Evolutionary conservation across 2,329 filamentous ascomycete species (phyloP), one percentile per base, ranked within the genome.

Genomic region (Dactylellina sp.): DNA sequence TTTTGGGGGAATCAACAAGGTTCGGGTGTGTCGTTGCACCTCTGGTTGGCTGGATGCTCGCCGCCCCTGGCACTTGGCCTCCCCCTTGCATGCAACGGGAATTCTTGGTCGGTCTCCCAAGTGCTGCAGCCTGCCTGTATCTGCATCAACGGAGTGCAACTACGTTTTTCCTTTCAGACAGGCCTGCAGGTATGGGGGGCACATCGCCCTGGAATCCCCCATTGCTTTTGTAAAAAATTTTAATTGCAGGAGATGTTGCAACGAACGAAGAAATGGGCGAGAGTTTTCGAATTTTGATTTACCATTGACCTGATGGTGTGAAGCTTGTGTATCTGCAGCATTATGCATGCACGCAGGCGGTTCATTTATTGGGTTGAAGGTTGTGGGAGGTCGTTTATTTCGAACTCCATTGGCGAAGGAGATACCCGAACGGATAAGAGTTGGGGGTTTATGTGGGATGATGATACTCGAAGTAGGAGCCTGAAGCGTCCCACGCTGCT

Each of bases 41-140:
- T 68, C 60, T 72, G 68, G 68, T 65, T 64, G 60, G 59, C 12
- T 55, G 56, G 14, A 37, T 55, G 44, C 20, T 61, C 37, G 50
- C n/a, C n/a, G 20, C 60, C 52, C 52, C 60, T 64, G 62, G 65
- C 40, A 52, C 53, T 28, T 49, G 65, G 65, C 50, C 57, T 56
- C 37, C 40, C 46, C 60, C 70, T 66, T 66, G 61, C 70, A 66
- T 66, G 61, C 70, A 66, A 61, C 47, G 59, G 61, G 61, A 74
- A 66, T 64, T 66, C 61, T 62, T 49, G 35, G 47, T 55, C 47
- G 50, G 66, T 55, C 46, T 65, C 55, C 61, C 55, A 56, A 50
- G 60, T 64, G 24, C 50, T 72, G 68, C 55, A 65, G 40, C 53
- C 60, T 50, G 46, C 60, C 40, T 47, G 61, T 46, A 56, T 39